Base-by-base conservation (phyloP, 768 basidiomycete genomes). In the Sarcodon sp. region DNA sequence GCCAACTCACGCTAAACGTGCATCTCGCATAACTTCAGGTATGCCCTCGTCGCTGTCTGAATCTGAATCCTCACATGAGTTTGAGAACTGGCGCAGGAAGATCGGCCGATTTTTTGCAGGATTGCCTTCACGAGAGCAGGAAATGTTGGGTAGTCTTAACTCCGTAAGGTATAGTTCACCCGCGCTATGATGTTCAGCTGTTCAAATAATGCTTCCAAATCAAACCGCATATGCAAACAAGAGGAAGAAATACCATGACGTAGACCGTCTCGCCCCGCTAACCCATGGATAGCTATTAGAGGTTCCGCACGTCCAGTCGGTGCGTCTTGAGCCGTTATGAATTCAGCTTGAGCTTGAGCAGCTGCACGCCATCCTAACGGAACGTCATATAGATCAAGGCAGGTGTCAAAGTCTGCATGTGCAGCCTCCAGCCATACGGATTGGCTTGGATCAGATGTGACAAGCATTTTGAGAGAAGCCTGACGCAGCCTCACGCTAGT, bases 41-140 rank as follows among this genome's bases (percentile, higher is more conserved):
- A 83, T 65, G 51, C 76, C 78, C 47, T 81, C 80, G 12, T 66
- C 75, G 7, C 85, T 83, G 57, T 86, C 83, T 0, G 80, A 80
- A 21, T 59, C 56, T 0, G 53, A 55, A 6, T 55, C 9, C 18
- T 51, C 51, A 33, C 53, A 3, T 27, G 21, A 27, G 4, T 4
- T 27, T 27, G 21, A 27, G 21, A 27, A 27, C 21, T 27, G 21
- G 4, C 21, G 21, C 21, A 27, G 21, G 21, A 27, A 27, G 21
- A 27, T 4, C 21, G 21, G 21, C 21, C 21, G 21, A 27, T 3
- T 27, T 27, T 27, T 27, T 27, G 21, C 21, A 27, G 21, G 21
- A 27, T 27, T 27, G 21, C 21, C 21, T 27, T 27, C 21, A 27
- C 21, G 21, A 27, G 21, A 27, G 21, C 21, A 27, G 21, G 21